Evolutionary conservation across 2,329 filamentous ascomycete genomes (phyloP).

Genomic region (Exophiala spinifera): DNA sequence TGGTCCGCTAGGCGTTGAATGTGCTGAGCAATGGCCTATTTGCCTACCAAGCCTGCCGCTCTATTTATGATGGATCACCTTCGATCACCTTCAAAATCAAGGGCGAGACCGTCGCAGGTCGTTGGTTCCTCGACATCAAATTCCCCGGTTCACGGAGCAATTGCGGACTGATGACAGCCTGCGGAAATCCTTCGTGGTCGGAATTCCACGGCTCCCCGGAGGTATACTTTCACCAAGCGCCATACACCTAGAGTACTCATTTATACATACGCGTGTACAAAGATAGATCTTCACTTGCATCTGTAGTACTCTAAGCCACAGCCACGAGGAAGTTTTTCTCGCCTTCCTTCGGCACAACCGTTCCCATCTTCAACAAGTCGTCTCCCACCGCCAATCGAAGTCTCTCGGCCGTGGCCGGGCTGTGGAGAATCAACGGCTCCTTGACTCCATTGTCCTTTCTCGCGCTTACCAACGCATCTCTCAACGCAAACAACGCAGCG

Average conservation of each 20-base stretch:
- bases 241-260: no score
- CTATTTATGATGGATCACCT: conserved; percentile 12
- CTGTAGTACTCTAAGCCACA: background rate
- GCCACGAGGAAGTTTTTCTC: conserved; percentile 78
- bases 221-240: no score
- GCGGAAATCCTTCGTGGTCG: no score
- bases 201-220: no score
- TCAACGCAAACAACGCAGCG: conserved; percentile 81
- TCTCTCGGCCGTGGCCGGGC: conserved; percentile 79
- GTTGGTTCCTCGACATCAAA: no score
- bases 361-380: conserved; percentile 71
- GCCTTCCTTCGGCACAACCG: conserved; percentile 68
- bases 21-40: conserved; percentile 7
- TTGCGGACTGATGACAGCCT: no score
- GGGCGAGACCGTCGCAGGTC: no score
- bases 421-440: conserved; percentile 65
- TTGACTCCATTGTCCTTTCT: conserved; percentile 67
- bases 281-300: no score
- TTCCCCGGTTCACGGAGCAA: no score
- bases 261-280: no score
- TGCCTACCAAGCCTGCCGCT: conserved; percentile 11
- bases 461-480: conserved; percentile 76
- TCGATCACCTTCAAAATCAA: conserved; percentile 2
- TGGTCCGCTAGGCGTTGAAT: background rate
- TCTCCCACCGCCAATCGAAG: conserved; percentile 74